phyloP scores from a whole-genome alignment of 768 basidiomycete species.

The Mycena vitilis region DNA sequence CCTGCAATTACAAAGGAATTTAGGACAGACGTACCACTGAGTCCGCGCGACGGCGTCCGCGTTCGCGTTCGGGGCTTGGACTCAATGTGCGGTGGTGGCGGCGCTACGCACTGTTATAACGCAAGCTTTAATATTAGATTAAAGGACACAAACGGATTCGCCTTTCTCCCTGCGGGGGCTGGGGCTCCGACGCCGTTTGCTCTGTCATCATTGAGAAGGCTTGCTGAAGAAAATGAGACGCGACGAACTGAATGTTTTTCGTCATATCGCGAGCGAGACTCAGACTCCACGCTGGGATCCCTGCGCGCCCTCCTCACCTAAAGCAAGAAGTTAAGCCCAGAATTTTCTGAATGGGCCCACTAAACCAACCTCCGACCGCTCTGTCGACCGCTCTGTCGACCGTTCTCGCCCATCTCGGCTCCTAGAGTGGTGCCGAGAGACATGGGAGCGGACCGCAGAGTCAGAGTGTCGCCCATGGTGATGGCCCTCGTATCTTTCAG shows the following conservation, averaged over 20 bases:
- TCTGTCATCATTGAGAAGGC: not conserved
- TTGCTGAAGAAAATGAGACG: not conserved
- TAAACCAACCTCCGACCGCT: slow-evolving; percentile 18
- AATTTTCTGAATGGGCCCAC: not conserved
- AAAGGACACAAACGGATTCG: slow-evolving; percentile 18
- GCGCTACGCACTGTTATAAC: slow-evolving; percentile 18
- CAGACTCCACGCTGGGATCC: slow-evolving; percentile 15
- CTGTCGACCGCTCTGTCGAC: slow-evolving; percentile 7
- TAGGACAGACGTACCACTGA: slow-evolving; percentile 32
- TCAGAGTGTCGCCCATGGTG: slow-evolving; percentile 4
- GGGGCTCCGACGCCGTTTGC: slow-evolving; percentile 19
- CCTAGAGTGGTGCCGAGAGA: slow-evolving; percentile 1
- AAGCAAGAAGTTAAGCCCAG: slow-evolving; percentile 6
- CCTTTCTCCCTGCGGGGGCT: slow-evolving; percentile 16
- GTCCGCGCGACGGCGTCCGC: slow-evolving; percentile 17
- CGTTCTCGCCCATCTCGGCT: slow-evolving; percentile 3
- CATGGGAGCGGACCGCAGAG: slow-evolving; percentile 12
- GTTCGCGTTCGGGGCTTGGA: slow-evolving; percentile 18
- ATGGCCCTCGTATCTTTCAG: slow-evolving; percentile 16
- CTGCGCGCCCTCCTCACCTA: slow-evolving; percentile 14
- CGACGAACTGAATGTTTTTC: slow-evolving; percentile 15
- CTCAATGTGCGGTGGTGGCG: slow-evolving; percentile 17
- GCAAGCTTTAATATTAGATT: not conserved
- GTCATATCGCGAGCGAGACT: slow-evolving; percentile 21
- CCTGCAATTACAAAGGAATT: not conserved